Base-by-base conservation (phyloP, 176 grass and related monocot genomes). In the Phoenix dactylifera region DNA sequence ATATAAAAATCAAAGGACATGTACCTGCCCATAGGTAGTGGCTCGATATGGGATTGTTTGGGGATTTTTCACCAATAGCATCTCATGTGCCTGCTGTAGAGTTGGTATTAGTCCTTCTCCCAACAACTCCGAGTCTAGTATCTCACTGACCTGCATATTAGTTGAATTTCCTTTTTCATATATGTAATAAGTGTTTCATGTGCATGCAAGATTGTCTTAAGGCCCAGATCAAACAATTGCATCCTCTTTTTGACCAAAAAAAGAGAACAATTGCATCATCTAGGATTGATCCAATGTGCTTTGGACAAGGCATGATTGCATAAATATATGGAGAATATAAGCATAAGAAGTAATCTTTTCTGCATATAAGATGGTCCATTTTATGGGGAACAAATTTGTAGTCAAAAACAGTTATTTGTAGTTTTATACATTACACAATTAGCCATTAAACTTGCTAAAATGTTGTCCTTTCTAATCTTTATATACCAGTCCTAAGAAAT, bases 81-180 rank as follows among this genome's bases (percentile, higher is more conserved):
- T 76, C 64, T 96, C 87, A 72, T 96, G 87, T n/a, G 92, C 83
- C 7, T 90, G 92, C 30, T 96, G 92, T 18, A 96, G 68, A 70
- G 83, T 90, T 55, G 91, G 92, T 75, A 96, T 90, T 48, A 96
- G 68, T 61, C 92, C 92, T 79, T 96, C 92, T n/a, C 92, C 92
- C 35, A 96, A 76, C 60, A 96, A 83, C 76, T 90, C 87, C 20
- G 92, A 96, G 67, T 90, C 86, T 58, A 96, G 65, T 75, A 96
- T 96, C 75, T 96, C 92, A 82, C 80, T 96, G 6, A 96, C 78
- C 92, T 96, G 72, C 54, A 82, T 32, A 52, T 68, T 51, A 70
- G 15, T 15, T 29, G 63, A 69, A 49, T 56, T 5, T 55, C 30
- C 4, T 63, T 44, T 44, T 44, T 60, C 24, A 58, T 50, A 20